phyloP scores from a whole-genome alignment of 148 eudicot genomes.

The Rhododendron ferrugineum region DNA sequence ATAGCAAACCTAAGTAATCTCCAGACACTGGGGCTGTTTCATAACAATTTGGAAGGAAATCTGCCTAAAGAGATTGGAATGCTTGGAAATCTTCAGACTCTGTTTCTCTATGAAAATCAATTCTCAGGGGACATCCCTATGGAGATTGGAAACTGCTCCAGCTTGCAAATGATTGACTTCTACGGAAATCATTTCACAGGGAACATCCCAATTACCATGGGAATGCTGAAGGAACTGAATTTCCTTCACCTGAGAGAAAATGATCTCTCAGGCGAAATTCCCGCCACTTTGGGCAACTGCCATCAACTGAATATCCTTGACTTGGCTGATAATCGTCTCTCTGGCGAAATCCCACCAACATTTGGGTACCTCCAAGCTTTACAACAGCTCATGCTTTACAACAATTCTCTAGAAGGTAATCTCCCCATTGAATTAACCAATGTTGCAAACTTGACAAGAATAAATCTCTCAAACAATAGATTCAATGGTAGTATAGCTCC shows the following conservation, averaged over 20 bases:
- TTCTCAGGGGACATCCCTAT: constrained; percentile 73
- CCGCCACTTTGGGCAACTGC: constrained; percentile 67
- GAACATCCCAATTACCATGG: constrained; percentile 53
- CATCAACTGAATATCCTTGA: constrained; percentile 57
- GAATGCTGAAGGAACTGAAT: constrained; percentile 49
- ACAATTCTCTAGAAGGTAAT: constrained; percentile 77
- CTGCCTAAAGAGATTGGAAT: constrained; percentile 75
- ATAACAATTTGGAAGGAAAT: constrained; percentile 52
- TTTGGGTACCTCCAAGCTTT: constrained; percentile 45
- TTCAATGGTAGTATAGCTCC: constrained; percentile 73
- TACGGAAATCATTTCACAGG: constrained; percentile 78
- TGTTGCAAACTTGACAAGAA: constrained; percentile 62
- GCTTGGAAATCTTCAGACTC: constrained; percentile 48
- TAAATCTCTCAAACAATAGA: constrained; percentile 76
- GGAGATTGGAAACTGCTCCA: constrained; percentile 91
- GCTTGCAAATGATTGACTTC: constrained; percentile 84
- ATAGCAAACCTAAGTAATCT: constrained; percentile 66
- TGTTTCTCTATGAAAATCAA: constrained; percentile 69
- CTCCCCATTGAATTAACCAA: constrained; percentile 51
- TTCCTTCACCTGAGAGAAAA: constrained; percentile 77
- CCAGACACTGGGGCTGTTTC: constrained; percentile 59
- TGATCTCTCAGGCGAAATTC: constrained; percentile 69
- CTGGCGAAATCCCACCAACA: constrained; percentile 66
- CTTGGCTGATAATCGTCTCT: constrained; percentile 74
- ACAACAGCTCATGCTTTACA: constrained; percentile 84